These are phyloP conservation scores for Miamiensis avidus DNA, from an alignment of 169 alveolate species.

Conservation along the genomic window DNA sequence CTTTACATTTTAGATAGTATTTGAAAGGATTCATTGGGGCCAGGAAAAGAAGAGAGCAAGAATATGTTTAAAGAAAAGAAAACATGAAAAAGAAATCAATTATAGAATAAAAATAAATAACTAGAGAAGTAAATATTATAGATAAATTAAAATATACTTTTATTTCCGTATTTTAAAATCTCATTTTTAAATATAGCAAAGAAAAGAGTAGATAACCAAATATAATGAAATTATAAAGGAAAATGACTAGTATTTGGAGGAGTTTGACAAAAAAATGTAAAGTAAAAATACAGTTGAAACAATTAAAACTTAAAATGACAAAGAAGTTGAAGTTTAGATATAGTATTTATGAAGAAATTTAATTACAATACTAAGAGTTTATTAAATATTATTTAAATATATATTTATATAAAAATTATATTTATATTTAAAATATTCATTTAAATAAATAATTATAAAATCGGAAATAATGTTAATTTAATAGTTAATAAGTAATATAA, in stretches of 20 bases:
- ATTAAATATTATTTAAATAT: too few species aligned
- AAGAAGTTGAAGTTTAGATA: not conserved
- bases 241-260: not conserved
- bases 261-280: not conserved
- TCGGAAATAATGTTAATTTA: too few species aligned
- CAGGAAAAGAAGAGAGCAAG: slow-evolving; percentile 34
- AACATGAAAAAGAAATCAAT: slow-evolving; percentile 22
- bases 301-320: not conserved
- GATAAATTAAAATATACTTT: not conserved
- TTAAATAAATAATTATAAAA: too few species aligned
- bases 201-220: slow-evolving; percentile 8
- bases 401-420: too few species aligned
- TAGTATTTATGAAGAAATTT: not conserved
- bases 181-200: not conserved
- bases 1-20: slow-evolving; percentile 5
- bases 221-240: slow-evolving; percentile 1
- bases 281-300: not conserved
- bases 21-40: slow-evolving; percentile 36
- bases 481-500: too few species aligned
- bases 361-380: too few species aligned
- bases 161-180: too few species aligned
- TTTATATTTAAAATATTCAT: too few species aligned
- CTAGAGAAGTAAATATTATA: slow-evolving; percentile 16
- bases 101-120: slow-evolving; percentile 22
- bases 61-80: slow-evolving; percentile 21